A percentile compares a stretch with the other conserved stretches of the same genome.
These are phyloP conservation scores for Tetracentron sinense DNA, from an alignment of 164 flowering plant genomes.

Conservation along the genomic window DNA sequence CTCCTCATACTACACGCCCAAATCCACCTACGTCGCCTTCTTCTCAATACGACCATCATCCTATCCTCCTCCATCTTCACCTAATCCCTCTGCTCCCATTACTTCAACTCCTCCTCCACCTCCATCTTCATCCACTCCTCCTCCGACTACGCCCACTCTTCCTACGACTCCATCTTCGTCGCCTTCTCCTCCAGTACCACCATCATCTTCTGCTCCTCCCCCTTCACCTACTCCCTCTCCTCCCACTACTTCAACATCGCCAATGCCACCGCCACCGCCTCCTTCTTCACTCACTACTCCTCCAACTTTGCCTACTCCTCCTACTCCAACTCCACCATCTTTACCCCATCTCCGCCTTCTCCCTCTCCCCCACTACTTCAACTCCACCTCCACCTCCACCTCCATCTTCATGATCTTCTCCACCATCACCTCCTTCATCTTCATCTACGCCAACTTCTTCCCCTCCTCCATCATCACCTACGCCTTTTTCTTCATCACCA, in stretches of 20 bases:
- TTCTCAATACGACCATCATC: no score
- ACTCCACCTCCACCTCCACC: neutral
- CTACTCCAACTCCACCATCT: neutral
- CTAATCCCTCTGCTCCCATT: conserved; percentile 1
- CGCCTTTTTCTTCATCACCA: neutral
- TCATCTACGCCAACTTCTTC: neutral
- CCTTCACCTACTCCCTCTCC: conserved; percentile 8
- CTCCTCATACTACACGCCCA: no score
- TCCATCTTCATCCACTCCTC: neutral
- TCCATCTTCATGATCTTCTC: neutral
- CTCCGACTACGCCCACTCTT: neutral
- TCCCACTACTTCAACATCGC: neutral
- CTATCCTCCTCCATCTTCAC: neutral
- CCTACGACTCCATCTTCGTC: conserved; percentile 1
- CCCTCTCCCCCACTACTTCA: neutral
- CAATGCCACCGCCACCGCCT: neutral
- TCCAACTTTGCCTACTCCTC: neutral
- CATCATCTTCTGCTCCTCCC: conserved; percentile 4
- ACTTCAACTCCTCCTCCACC: neutral
- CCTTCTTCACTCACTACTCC: neutral
- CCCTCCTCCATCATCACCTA: neutral
- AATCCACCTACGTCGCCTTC: neutral
- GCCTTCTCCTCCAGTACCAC: neutral
- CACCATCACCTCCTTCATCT: neutral
- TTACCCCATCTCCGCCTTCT: neutral